Percentiles rank a stretch among this genome's conserved stretches.
Evolutionary conservation across 2,329 filamentous ascomycete species (phyloP).

Genomic region (Didymella pomorum): DNA sequence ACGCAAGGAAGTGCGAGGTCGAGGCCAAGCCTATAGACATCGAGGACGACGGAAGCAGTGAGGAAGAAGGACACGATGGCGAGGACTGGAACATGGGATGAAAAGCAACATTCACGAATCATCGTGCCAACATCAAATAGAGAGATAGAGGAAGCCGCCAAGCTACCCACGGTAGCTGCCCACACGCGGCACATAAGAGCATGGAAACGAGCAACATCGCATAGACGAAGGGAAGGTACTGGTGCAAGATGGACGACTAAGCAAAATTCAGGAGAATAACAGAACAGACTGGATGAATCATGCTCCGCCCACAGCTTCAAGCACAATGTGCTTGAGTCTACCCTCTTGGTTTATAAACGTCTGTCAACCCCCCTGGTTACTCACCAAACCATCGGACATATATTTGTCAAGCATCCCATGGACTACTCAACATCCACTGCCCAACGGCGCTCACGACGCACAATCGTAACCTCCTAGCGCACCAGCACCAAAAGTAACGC

Average conservation of each 20-base stretch:
- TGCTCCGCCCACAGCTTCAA: background rate
- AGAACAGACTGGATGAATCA: background rate
- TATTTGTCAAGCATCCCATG: background rate
- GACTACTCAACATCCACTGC: background rate
- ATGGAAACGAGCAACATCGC: background rate
- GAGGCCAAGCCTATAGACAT: constrained; percentile 35
- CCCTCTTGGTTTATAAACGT: background rate
- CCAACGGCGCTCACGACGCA: background rate
- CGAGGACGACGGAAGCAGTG: constrained; percentile 32
- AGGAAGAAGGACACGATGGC: constrained; percentile 23
- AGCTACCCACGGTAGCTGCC: background rate
- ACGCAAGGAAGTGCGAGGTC: constrained; percentile 36
- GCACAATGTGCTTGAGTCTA: background rate
- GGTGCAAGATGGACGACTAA: background rate
- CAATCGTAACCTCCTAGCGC: too few species aligned
- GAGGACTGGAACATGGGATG: constrained; percentile 21
- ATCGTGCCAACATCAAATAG: background rate
- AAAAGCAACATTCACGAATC: background rate
- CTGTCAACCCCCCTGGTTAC: background rate
- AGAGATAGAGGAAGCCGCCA: background rate
- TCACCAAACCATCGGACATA: background rate
- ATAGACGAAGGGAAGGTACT: background rate
- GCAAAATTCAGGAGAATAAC: background rate
- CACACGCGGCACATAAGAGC: background rate
- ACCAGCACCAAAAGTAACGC: too few species aligned